phyloP scores from a whole-genome alignment of 2,329 filamentous ascomycete genomes.

The Fonsecaea erecta region DNA sequence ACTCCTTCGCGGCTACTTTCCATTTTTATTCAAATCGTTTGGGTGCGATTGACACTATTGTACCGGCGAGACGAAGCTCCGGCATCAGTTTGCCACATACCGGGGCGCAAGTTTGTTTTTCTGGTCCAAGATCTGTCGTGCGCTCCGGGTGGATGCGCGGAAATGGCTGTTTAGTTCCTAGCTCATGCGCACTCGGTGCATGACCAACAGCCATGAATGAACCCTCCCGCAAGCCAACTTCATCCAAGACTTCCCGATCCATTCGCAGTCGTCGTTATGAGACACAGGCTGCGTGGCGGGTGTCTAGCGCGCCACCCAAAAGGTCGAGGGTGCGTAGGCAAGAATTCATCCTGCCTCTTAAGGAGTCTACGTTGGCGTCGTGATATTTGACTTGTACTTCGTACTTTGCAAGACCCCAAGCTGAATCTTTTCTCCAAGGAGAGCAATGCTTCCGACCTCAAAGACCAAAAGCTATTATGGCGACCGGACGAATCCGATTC shows the following conservation, averaged over 20 bases:
- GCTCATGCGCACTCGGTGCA: not conserved
- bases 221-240: not conserved
- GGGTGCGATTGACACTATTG: too few relatives aligned
- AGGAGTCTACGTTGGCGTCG: not conserved
- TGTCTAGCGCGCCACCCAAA: not conserved
- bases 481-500: not conserved
- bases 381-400: too few relatives aligned
- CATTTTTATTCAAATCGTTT: too few relatives aligned
- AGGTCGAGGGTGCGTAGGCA: not conserved
- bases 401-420: not conserved
- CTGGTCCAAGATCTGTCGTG: too few relatives aligned
- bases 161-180: not conserved
- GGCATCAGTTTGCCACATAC: too few relatives aligned
- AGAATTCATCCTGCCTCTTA: not conserved
- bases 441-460: not conserved
- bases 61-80: too few relatives aligned
- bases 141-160: not conserved
- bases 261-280: not conserved
- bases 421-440: not conserved
- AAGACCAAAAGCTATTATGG: not conserved
- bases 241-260: not conserved
- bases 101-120: not conserved
- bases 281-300: not conserved
- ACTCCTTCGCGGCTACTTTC: too few relatives aligned
- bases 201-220: not conserved